These are phyloP conservation scores for Fusarium illudens DNA, from an alignment of 2,329 filamentous ascomycete species.

Conservation along the genomic window DNA sequence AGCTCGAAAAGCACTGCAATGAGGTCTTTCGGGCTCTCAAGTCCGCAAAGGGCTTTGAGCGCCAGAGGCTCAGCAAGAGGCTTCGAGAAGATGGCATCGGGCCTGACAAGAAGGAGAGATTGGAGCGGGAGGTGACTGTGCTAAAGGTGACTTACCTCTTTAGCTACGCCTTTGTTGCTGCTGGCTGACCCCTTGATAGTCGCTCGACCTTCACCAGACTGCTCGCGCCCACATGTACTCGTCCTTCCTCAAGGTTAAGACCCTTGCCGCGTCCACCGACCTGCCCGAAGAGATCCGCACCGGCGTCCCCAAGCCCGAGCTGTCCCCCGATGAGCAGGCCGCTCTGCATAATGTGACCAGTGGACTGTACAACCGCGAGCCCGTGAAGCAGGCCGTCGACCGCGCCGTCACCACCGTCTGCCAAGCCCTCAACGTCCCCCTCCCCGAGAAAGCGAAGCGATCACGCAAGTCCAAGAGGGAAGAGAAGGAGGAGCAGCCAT, in stretches of 20 bases:
- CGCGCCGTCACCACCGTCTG: slow-evolving; percentile 61
- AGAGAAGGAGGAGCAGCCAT: slow-evolving; percentile 44
- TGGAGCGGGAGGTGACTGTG: slow-evolving; percentile 68
- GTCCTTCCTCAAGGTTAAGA: slow-evolving; percentile 62
- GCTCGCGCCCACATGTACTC: slow-evolving; percentile 65
- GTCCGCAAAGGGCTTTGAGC: slow-evolving; percentile 77
- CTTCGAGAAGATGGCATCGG: slow-evolving; percentile 57
- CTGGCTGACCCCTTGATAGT: slow-evolving; percentile 47
- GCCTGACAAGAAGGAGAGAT: slow-evolving; percentile 62
- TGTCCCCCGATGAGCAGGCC: slow-evolving; percentile 60
- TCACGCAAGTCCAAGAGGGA: slow-evolving; percentile 45
- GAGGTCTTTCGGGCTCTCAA: slow-evolving; percentile 74
- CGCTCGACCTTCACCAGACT: slow-evolving; percentile 65
- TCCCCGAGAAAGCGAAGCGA: slow-evolving; percentile 53
- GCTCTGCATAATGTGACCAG: slow-evolving; percentile 69
- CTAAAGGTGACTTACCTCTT: slow-evolving; percentile 56
- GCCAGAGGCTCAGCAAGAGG: slow-evolving; percentile 75
- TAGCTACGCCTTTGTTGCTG: background rate
- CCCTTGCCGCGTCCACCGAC: slow-evolving; percentile 59
- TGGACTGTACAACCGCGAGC: slow-evolving; percentile 61
- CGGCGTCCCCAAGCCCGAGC: slow-evolving; percentile 58
- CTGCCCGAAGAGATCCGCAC: slow-evolving; percentile 59
- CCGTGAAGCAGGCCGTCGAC: slow-evolving; percentile 59
- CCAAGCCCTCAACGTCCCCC: slow-evolving; percentile 56
- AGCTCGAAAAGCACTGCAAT: slow-evolving; percentile 64